Conservation (phyloP, 345 rosid species). For the thale cress (Arabidopsis thaliana) region TAIR10.1 NC_003070.9:10862501-10863000, state of each 20-base stretch:
- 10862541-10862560: constrained; percentile 59
- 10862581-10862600: constrained; percentile 3
- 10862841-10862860: constrained; percentile 49
- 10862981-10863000: constrained; percentile 12
- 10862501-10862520: constrained; percentile 74
- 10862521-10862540: constrained; percentile 73
- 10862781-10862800: constrained; percentile 77
- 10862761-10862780: constrained; percentile 67
- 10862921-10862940: constrained; percentile 70
- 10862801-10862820: constrained; percentile 67
- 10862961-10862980: constrained; percentile 52
- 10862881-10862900: constrained; percentile 52
- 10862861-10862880: constrained; percentile 55
- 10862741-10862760: constrained; percentile 73
- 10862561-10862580: constrained; percentile 28
- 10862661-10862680: constrained; percentile 23
- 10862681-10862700: constrained; percentile 12
- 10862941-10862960: constrained; percentile 75
- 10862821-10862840: constrained; percentile 56
- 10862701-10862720: constrained; percentile 34
- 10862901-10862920: constrained; percentile 65
- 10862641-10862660: background rate
- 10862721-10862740: constrained; percentile 64
- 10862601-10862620: constrained; percentile 16
- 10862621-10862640: background rate